These are phyloP conservation scores for Trichoderma gracile DNA, from an alignment of 2,329 filamentous ascomycete genomes.

Conservation along the genomic window DNA sequence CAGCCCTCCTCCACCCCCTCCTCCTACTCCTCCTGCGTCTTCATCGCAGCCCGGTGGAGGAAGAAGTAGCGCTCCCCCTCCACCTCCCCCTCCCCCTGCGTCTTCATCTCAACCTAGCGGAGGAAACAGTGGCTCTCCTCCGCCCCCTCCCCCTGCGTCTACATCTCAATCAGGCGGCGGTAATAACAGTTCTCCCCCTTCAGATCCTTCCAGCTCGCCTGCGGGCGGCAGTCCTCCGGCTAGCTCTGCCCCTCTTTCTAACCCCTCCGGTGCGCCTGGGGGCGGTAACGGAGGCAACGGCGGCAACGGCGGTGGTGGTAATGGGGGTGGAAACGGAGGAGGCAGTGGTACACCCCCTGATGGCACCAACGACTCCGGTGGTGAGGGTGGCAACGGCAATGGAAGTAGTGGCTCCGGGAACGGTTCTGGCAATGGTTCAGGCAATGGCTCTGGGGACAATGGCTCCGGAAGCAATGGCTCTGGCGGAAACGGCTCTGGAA, in stretches of 20 bases:
- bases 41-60: neutral
- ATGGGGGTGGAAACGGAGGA: neutral
- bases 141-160: neutral
- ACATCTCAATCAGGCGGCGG: neutral
- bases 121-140: neutral
- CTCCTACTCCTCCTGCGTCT: neutral
- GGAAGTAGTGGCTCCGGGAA: neutral
- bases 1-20: neutral
- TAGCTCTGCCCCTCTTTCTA: neutral
- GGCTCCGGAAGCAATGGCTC: neutral
- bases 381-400: neutral
- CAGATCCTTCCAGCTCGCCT: neutral
- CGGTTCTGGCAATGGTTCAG: neutral
- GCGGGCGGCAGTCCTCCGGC: neutral
- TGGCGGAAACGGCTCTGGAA: neutral
- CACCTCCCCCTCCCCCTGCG: neutral
- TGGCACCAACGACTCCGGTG: neutral
- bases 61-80: neutral
- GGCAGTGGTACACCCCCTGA: neutral
- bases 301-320: neutral
- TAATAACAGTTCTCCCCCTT: neutral
- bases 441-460: neutral
- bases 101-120: neutral
- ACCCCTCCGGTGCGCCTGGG: too few species aligned
- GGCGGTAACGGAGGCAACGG: neutral